These are phyloP conservation scores for Babesia sp. DNA, from an alignment of 169 alveolate species.

Conservation along the genomic window DNA sequence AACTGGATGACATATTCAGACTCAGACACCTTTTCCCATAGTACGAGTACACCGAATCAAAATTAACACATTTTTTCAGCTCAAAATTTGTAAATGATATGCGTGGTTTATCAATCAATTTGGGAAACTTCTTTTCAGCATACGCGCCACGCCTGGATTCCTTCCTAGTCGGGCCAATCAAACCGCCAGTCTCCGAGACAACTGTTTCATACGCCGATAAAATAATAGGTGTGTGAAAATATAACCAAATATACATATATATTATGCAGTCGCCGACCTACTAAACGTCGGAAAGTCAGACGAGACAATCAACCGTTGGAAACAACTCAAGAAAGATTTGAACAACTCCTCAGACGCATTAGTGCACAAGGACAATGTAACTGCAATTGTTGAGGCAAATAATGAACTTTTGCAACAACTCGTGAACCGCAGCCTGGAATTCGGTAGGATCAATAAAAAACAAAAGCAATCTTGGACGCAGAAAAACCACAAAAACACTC, in stretches of 20 bases:
- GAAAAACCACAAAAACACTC: constrained; percentile 65
- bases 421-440: constrained; percentile 44
- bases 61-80: constrained; percentile 4
- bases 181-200: constrained; percentile 29
- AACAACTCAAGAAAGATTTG: constrained; percentile 34
- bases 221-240: constrained; percentile 14
- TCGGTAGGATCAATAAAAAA: constrained; percentile 33
- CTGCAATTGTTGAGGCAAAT: constrained; percentile 42
- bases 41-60: constrained; percentile 4
- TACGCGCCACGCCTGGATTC: constrained; percentile 67
- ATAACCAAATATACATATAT: neutral
- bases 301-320: constrained; percentile 53
- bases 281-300: constrained; percentile 55
- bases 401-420: constrained; percentile 62
- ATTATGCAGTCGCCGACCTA: constrained; percentile 55
- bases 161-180: constrained; percentile 57
- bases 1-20: constrained; percentile 65
- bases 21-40: constrained; percentile 59
- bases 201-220: constrained; percentile 54
- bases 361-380: constrained; percentile 15
- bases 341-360: constrained; percentile 1
- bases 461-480: neutral
- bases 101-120: constrained; percentile 63
- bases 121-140: constrained; percentile 63
- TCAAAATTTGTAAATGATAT: constrained; percentile 68